Evolutionary conservation across 2,329 filamentous ascomycete species (phyloP).

Genomic region (Alternaria infectoria): DNA sequence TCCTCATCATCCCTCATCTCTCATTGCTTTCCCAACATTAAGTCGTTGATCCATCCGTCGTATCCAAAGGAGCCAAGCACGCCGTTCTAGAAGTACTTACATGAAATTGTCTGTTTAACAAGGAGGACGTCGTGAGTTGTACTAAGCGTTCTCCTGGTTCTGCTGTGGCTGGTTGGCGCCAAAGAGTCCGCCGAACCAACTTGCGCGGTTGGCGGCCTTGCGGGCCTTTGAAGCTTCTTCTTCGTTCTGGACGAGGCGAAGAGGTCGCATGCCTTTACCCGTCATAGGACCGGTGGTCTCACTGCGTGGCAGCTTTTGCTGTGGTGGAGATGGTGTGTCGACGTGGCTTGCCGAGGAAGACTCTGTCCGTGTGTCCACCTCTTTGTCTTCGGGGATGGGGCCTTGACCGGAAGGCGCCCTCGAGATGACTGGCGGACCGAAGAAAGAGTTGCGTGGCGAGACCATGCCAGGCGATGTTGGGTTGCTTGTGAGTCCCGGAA

Average conservation of each 20-base stretch:
- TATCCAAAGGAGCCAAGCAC: constrained; percentile 4
- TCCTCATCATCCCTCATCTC: neutral
- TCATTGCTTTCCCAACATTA: constrained; percentile 7
- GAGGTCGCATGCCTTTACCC: constrained; percentile 76
- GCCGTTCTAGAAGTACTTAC: constrained; percentile 9
- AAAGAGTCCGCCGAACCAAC: constrained; percentile 57
- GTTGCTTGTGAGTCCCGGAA: constrained; percentile 67
- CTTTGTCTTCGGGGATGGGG: constrained; percentile 42
- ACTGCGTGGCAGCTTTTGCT: constrained; percentile 60
- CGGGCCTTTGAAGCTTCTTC: constrained; percentile 46
- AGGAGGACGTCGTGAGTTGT: neutral
- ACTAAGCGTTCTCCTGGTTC: constrained; percentile 21
- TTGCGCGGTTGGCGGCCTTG: constrained; percentile 54
- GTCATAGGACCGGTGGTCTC: constrained; percentile 52
- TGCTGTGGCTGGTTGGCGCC: constrained; percentile 37
- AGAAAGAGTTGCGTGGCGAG: constrained; percentile 47
- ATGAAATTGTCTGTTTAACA: neutral
- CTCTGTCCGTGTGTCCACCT: constrained; percentile 35
- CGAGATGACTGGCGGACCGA: constrained; percentile 50
- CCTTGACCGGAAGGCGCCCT: constrained; percentile 44
- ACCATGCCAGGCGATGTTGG: constrained; percentile 56
- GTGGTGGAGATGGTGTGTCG: constrained; percentile 56
- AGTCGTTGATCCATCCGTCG: constrained; percentile 10
- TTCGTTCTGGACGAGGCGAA: constrained; percentile 83
- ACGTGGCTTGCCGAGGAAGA: constrained; percentile 34